Percentiles rank a stretch among this genome's conserved stretches.
Evolutionary conservation across 192 early-diverging fungal genomes (phyloP).

Genomic region (Coemansia sp.): DNA sequence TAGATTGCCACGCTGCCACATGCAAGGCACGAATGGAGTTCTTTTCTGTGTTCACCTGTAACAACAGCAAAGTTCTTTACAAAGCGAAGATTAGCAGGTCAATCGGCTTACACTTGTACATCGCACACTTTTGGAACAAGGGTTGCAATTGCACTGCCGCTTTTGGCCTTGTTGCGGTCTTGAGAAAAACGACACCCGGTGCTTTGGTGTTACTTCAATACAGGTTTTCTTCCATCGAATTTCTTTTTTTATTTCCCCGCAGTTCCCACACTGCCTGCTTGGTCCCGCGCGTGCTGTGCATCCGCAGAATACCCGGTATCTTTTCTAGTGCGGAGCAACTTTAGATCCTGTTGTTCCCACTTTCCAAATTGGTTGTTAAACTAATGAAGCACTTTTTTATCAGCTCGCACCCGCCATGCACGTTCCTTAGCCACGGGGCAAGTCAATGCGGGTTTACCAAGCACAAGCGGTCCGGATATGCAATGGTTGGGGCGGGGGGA

Average conservation of each 20-base stretch:
- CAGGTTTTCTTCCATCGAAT: background rate
- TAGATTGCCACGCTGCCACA: background rate
- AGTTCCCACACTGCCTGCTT: background rate
- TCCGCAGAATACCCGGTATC: background rate
- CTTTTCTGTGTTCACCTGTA: too few species aligned
- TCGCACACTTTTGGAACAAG: background rate
- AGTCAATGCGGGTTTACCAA: background rate
- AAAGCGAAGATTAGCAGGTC: background rate
- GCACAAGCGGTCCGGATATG: background rate
- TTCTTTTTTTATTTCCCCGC: background rate
- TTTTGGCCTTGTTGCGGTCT: background rate
- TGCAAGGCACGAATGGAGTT: background rate
- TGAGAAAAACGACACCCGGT: background rate
- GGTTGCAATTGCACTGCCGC: background rate
- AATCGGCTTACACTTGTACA: background rate
- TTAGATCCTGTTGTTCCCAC: background rate
- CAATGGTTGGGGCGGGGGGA: background rate
- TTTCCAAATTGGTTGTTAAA: background rate
- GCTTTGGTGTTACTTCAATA: background rate
- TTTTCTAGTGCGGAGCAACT: background rate
- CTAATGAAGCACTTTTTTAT: background rate
- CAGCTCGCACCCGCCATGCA: background rate
- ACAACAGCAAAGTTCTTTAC: too few species aligned
- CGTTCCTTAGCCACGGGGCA: background rate
- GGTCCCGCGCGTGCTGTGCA: background rate